Percentiles rank a stretch among this genome's conserved stretches.
Conservation (phyloP, 192 early-diverging fungal genomes). For the Backusella liffmaniae region DNA sequence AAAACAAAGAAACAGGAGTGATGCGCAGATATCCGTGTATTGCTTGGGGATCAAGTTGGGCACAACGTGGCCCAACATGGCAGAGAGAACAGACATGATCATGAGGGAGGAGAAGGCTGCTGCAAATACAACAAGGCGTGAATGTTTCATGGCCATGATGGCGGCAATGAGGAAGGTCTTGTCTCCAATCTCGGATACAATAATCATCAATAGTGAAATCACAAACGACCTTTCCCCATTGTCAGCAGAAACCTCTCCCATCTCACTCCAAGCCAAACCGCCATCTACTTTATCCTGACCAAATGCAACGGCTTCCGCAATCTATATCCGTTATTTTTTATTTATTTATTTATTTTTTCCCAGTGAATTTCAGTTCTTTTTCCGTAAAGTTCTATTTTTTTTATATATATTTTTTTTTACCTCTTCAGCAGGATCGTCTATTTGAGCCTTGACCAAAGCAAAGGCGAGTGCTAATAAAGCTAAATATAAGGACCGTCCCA, state of each 20-base stretch:
- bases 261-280: background rate
- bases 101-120: constrained; percentile 85
- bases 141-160: constrained; percentile 97
- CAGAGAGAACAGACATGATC: constrained; percentile 96
- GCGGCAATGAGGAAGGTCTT: constrained; percentile 99
- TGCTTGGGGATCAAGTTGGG: constrained; percentile 83
- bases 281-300: background rate
- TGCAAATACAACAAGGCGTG: constrained; percentile 87
- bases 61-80: constrained; percentile 85
- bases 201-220: constrained; percentile 81
- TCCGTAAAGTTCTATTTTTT: background rate
- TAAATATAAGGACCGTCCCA: background rate
- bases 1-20: constrained; percentile 90
- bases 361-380: background rate
- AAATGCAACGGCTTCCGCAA: background rate
- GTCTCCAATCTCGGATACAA: constrained; percentile 98
- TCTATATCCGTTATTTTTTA: background rate
- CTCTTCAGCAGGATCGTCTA: constrained; percentile 19
- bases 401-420: background rate
- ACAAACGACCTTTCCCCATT: constrained; percentile 43
- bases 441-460: constrained; percentile 11
- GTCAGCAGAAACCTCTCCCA: background rate
- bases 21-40: constrained; percentile 85
- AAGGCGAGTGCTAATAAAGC: background rate
- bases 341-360: background rate